Base-by-base conservation (phyloP, 2,329 filamentous ascomycete genomes). In the Dissoconium aciculare region DNA sequence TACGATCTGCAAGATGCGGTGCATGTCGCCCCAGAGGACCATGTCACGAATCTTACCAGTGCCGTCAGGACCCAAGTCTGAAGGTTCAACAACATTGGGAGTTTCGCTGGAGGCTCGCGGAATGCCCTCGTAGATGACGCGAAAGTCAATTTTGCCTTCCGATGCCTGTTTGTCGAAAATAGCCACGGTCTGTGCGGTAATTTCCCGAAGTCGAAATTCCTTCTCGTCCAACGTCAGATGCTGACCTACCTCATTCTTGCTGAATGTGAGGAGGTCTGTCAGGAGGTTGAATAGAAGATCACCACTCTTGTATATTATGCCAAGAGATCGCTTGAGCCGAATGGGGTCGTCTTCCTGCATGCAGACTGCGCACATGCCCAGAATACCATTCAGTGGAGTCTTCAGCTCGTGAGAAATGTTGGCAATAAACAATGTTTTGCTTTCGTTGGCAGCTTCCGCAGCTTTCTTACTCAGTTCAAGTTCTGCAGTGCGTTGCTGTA, bases 381-480 rank as follows among this genome's bases (percentile, higher is more conserved):
- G 65, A 28, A 95, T 94, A 9, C 87, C 89, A 49, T 95, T 95
- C 34, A 95, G 66, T 0, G 89, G 89, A 1, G 89, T 98, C 51
- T 93, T 91, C 19, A 98, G 65, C 54, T 95, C 74, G 43, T 78
- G 74, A 2, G 69, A 74, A 30, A 95, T 93, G 46, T 95, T 95
- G 11, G 89, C 89, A 40, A 98, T 91, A 59, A 95, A 95, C 5
- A 95, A 64, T 0, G 89, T 95, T 59, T 98, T 98, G 64, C 82
- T 91, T 57, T 93, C 81, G 46, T 93, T 94, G 3, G 85, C 85
- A n/a, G 81, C 79, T 54, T 93, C 85, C 1, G 85, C 85, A 1
- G 83, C 82, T 57, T 83, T 82, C 53, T 93, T 93, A 59, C 78
- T 91, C 38, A 82, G 71, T 49, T 92, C 83, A 1, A 94, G 63